Evolutionary conservation across 345 rosid species (phyloP).

Genomic region (Eucalyptus paniculata): DNA sequence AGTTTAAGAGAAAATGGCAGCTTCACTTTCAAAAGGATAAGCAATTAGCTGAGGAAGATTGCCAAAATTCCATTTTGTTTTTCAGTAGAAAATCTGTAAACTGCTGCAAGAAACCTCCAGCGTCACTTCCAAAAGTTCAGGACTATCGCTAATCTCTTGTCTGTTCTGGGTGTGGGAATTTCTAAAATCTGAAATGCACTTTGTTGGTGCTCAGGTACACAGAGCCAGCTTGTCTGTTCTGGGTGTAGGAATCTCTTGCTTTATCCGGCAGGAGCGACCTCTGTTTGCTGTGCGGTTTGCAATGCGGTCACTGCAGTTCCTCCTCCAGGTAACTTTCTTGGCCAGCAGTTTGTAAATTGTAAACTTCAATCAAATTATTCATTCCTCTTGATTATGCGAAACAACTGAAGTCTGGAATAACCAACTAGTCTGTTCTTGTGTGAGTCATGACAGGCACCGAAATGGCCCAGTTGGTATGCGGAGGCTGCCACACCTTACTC

Average conservation of each 20-base stretch:
- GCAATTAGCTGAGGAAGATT: neutral
- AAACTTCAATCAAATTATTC: neutral
- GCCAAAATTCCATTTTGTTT: neutral
- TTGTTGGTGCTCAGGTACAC: conserved; percentile 26
- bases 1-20: neutral
- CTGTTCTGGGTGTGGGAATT: neutral
- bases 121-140: neutral
- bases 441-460: conserved; percentile 57
- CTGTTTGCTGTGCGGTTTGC: conserved; percentile 99
- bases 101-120: neutral
- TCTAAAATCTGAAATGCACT: neutral
- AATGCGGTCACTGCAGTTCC: conserved; percentile 96
- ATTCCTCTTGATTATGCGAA: neutral
- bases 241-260: conserved; percentile 90
- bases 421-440: neutral
- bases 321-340: conserved; percentile 51
- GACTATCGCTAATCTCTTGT: neutral
- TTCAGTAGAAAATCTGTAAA: neutral
- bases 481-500: conserved; percentile 92
- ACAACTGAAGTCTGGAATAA: neutral
- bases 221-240: conserved; percentile 93
- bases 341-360: neutral
- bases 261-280: conserved; percentile 89
- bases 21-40: neutral
- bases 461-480: conserved; percentile 97